Evolutionary conservation across 305 asterid genomes (phyloP).

Genomic region (Ajuga reptans): DNA sequence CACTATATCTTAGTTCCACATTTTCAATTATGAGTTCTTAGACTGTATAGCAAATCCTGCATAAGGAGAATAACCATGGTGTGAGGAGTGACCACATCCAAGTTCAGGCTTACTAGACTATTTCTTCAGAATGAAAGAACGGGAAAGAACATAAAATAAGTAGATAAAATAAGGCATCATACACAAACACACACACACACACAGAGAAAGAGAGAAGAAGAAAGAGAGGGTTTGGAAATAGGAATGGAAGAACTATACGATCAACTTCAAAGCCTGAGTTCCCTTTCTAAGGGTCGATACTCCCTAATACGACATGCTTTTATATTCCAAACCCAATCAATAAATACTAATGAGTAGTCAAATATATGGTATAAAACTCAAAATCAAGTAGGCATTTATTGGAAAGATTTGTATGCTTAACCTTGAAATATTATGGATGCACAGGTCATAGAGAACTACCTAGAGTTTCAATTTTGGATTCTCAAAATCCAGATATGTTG

Average conservation of each 20-base stretch:
- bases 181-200: too few relatives aligned
- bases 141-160: neutral
- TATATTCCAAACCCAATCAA: neutral
- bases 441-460: conserved; percentile 1
- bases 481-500: neutral
- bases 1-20: conserved; percentile 6
- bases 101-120: neutral
- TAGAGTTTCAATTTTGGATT: neutral
- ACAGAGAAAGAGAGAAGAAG: too few relatives aligned
- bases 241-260: neutral
- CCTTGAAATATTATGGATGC: neutral
- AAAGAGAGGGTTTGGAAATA: neutral
- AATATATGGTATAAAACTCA: neutral
- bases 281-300: neutral
- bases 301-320: neutral
- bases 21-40: too few relatives aligned
- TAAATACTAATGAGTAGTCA: neutral
- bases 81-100: neutral
- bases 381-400: neutral
- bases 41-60: too few relatives aligned
- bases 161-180: too few relatives aligned
- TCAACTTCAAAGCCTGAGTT: too few relatives aligned
- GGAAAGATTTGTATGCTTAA: neutral
- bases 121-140: neutral
- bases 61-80: neutral